Evolutionary conservation across 2,329 filamentous ascomycete genomes (phyloP).

Genomic region (Pyrenophora teres): DNA sequence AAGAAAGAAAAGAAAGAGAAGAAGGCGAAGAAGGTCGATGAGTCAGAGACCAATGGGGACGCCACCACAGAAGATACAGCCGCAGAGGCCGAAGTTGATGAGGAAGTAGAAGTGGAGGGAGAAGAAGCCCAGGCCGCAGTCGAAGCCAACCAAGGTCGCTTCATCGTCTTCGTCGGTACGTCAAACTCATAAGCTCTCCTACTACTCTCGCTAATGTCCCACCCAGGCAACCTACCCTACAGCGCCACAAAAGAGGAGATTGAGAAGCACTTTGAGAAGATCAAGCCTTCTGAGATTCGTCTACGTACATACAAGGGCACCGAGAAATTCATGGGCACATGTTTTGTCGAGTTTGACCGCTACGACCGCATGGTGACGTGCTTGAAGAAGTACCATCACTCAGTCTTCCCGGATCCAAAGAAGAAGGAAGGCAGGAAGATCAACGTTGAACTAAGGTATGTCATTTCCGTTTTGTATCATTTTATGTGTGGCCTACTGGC

Average conservation of each 20-base stretch:
- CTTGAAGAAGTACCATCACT: conserved; percentile 88
- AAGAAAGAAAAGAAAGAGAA: conserved; percentile 38
- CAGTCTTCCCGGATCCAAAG: conserved; percentile 66
- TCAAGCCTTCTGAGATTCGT: conserved; percentile 72
- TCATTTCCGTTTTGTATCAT: background rate
- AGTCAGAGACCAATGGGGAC: conserved; percentile 19
- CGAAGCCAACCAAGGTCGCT: conserved; percentile 57
- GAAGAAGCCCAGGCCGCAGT: conserved; percentile 16
- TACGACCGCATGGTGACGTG: conserved; percentile 93
- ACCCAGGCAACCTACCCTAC: conserved; percentile 82
- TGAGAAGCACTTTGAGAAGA: conserved; percentile 74
- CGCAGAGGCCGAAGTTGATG: conserved; percentile 21
- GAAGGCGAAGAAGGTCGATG: conserved; percentile 30
- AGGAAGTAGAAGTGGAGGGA: conserved; percentile 22
- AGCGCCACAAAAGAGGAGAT: conserved; percentile 73
- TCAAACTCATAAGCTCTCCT: background rate
- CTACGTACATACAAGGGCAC: conserved; percentile 46
- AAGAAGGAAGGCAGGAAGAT: conserved; percentile 71
- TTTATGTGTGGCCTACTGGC: background rate
- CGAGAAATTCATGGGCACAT: conserved; percentile 47
- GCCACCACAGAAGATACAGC: conserved; percentile 20
- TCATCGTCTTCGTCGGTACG: conserved; percentile 77
- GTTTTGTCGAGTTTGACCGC: conserved; percentile 80
- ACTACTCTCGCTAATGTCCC: conserved; percentile 12
- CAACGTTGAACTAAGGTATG: conserved; percentile 85